Base-by-base conservation (phyloP, 805 yeast genomes). In the Starmerella bacillaris region DNA sequence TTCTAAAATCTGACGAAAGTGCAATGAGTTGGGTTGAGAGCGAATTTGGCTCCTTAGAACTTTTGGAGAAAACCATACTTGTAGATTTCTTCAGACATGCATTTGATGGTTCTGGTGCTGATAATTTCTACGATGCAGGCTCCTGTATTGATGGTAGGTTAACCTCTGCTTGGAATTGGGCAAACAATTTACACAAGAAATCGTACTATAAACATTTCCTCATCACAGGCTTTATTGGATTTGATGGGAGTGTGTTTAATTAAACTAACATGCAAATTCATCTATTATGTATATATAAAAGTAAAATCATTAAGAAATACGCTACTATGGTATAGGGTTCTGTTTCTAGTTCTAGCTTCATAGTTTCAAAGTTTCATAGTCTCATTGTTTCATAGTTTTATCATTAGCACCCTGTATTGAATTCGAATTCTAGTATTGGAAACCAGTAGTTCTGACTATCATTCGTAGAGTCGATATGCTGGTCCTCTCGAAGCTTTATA, bases 91-190 rank as follows among this genome's bases (percentile, higher is more conserved):
- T 68, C 56, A 57, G 61, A 35, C 71, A 65, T 43, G 74, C 72
- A 1, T 68, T 75, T 53, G 82, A 76, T 51, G 84, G 89, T 2
- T 72, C 80, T 7, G 92, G 92, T 32, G 83, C 84, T 7, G 82
- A 77, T 49, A 78, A 78, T 53, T 78, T 74, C 53, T 77, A 73
- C 51, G 77, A 76, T 63, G 79, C 83, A 21, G 92, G 92, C 2
- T 71, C 79, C 2, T 78, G 92, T 56, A 78, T 78, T 33, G 92
- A 78, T 52, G 92, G 89, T 16, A 67, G 84, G 35, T 58, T 78
- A 32, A 78, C 89, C 0, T 69, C 78, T 36, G 79, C 83, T 2
- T 78, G 86, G 80, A 78, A 77, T 48, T 78, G 79, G 65, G 77
- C 83, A 37, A 78, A 77, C 50, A 65, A 66, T 42, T 70, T 78